A percentile compares a stretch with the other conserved stretches of the same genome.
These are phyloP conservation scores for Tirmania nivea DNA, from an alignment of 495 filamentous ascomycete genomes.

Conservation along the genomic window DNA sequence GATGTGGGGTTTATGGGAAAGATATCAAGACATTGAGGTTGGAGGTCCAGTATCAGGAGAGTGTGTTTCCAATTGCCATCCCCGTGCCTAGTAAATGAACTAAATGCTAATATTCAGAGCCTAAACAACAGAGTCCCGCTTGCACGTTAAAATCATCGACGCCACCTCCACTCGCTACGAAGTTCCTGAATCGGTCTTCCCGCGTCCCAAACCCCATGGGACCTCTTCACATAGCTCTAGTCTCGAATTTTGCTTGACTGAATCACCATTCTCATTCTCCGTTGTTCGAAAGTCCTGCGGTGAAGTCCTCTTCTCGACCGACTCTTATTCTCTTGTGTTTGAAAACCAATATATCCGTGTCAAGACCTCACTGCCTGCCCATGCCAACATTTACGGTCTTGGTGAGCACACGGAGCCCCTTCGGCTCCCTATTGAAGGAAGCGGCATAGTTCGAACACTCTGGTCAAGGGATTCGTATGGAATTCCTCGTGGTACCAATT, in stretches of 20 bases:
- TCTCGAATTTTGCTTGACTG: neutral
- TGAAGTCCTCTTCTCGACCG: constrained; percentile 64
- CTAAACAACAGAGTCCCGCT: constrained; percentile 35
- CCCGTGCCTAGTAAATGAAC: neutral
- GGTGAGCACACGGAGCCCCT: constrained; percentile 62
- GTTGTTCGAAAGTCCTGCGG: constrained; percentile 38
- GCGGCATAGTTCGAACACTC: constrained; percentile 32
- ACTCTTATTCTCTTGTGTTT: constrained; percentile 46
- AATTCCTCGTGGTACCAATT: constrained; percentile 44
- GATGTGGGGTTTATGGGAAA: constrained; percentile 40
- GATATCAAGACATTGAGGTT: constrained; percentile 45
- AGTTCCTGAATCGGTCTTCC: constrained; percentile 48
- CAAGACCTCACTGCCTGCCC: constrained; percentile 41
- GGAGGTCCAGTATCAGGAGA: constrained; percentile 52
- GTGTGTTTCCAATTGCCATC: constrained; percentile 25
- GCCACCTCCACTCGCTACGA: constrained; percentile 54
- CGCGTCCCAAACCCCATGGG: constrained; percentile 8
- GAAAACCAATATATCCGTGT: constrained; percentile 58
- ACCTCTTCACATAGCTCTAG: neutral
- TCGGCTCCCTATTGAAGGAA: constrained; percentile 23
- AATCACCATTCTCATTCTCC: constrained; percentile 36
- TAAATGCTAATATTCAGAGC: too few species aligned
- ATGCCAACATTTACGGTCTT: constrained; percentile 56
- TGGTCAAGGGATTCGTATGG: constrained; percentile 59
- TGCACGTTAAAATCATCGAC: constrained; percentile 71